Evolutionary conservation across 2,329 filamentous ascomycete species (phyloP).

Genomic region (Neurospora sp.): DNA sequence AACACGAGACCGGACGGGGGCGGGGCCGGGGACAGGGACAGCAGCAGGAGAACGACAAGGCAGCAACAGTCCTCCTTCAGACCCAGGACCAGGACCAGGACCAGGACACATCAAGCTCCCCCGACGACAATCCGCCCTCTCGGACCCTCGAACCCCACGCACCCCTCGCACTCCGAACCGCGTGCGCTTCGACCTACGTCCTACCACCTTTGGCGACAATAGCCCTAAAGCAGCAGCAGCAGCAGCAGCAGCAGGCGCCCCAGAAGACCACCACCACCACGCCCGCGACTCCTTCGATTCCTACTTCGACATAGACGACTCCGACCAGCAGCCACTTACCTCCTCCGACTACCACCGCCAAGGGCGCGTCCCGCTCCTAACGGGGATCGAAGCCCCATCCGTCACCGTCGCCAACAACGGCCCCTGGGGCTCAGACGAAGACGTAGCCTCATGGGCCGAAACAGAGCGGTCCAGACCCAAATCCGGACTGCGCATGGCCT

Average conservation of each 20-base stretch:
- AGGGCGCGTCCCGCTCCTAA: constrained; percentile 59
- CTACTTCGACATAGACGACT: constrained; percentile 23
- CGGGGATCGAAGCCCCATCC: constrained; percentile 73
- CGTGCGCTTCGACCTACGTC: constrained; percentile 60
- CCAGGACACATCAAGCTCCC: background rate
- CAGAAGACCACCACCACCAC: constrained; percentile 14
- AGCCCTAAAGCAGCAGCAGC: constrained; percentile 3
- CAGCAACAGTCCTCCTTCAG: background rate
- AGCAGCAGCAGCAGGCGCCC: background rate
- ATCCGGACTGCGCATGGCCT: constrained; percentile 75
- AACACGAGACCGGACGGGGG: background rate
- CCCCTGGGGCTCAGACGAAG: constrained; percentile 23
- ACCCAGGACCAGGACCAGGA: background rate
- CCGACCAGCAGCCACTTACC: constrained; percentile 12
- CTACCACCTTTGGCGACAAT: constrained; percentile 28
- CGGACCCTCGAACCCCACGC: constrained; percentile 17
- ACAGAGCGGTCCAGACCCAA: constrained; percentile 59
- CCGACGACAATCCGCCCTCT: background rate
- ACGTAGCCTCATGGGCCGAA: constrained; percentile 39
- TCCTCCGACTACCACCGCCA: constrained; percentile 18
- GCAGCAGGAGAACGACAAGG: background rate
- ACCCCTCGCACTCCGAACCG: constrained; percentile 58
- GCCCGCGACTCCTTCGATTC: constrained; percentile 21
- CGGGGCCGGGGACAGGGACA: background rate
- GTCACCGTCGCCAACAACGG: constrained; percentile 52